Conservation (phyloP, 768 basidiomycete genomes). For the Arthromyces matolae region DNA sequence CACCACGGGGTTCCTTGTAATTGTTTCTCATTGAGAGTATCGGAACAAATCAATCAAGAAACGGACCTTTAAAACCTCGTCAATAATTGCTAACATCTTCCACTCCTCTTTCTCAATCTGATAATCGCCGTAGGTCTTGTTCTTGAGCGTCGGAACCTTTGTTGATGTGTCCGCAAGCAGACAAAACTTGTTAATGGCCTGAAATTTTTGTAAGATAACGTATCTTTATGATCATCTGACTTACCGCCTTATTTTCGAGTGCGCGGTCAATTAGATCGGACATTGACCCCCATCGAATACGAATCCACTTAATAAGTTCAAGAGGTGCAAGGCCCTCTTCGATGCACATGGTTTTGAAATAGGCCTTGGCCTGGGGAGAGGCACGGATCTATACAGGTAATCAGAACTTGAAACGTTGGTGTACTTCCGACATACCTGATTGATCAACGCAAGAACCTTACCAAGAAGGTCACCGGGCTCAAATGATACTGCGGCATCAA, state of each 20-base stretch:
- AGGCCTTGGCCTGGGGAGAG: slow-evolving; percentile 24
- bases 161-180: slow-evolving; percentile 18
- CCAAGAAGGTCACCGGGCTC: slow-evolving; percentile 19
- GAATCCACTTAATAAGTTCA: slow-evolving; percentile 25
- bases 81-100: slow-evolving; percentile 19
- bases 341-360: slow-evolving; percentile 17
- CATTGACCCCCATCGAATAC: slow-evolving; percentile 28
- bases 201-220: background rate
- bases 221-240: background rate
- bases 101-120: slow-evolving; percentile 19
- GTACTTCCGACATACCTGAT: slow-evolving; percentile 17
- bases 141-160: slow-evolving; percentile 23
- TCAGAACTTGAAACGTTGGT: slow-evolving; percentile 1
- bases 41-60: background rate
- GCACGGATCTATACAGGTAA: slow-evolving; percentile 16
- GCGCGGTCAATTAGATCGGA: slow-evolving; percentile 19
- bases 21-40: background rate
- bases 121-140: slow-evolving; percentile 23
- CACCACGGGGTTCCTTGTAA: slow-evolving; percentile 21
- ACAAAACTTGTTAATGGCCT: slow-evolving; percentile 21
- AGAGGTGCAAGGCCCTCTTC: slow-evolving; percentile 16
- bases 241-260: slow-evolving; percentile 6
- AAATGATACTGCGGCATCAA: slow-evolving; percentile 15
- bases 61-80: slow-evolving; percentile 21
- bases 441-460: slow-evolving; percentile 21